phyloP scores from a whole-genome alignment of 176 grass and related monocot species.

The Otatea glauca region DNA sequence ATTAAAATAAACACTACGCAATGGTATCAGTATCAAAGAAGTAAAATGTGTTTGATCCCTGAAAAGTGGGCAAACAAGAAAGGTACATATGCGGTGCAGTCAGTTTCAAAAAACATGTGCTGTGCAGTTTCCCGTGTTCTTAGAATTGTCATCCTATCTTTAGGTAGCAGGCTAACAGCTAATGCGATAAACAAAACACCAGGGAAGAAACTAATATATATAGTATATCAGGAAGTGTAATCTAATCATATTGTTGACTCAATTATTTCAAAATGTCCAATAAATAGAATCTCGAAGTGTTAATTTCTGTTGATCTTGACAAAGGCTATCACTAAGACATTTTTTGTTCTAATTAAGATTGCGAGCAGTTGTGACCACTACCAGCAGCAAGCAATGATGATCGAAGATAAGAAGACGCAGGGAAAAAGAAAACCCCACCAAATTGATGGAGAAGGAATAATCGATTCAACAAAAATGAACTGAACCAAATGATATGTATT shows the following conservation, averaged over 20 bases:
- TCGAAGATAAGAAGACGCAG: not conserved
- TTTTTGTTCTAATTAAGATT: not conserved
- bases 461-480: slow-evolving; percentile 22
- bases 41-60: not conserved
- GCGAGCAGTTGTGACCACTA: not conserved
- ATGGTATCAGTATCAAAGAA: not conserved
- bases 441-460: not conserved
- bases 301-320: not conserved
- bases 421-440: not conserved
- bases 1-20: not conserved
- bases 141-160: slow-evolving; percentile 3
- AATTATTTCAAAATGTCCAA: slow-evolving; percentile 7
- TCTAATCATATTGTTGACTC: not conserved
- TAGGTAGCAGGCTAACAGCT: not conserved
- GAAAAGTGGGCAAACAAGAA: not conserved
- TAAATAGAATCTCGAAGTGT: not conserved
- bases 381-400: slow-evolving; percentile 7
- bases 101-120: too few species aligned
- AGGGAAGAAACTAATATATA: too few species aligned
- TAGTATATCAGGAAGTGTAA: not conserved
- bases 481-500: slow-evolving; percentile 8
- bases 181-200: not conserved
- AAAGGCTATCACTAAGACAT: not conserved
- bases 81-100: not conserved
- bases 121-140: not conserved